Base-by-base conservation (phyloP, 2,329 filamentous ascomycete species). In the Diaporthe sp. region DNA sequence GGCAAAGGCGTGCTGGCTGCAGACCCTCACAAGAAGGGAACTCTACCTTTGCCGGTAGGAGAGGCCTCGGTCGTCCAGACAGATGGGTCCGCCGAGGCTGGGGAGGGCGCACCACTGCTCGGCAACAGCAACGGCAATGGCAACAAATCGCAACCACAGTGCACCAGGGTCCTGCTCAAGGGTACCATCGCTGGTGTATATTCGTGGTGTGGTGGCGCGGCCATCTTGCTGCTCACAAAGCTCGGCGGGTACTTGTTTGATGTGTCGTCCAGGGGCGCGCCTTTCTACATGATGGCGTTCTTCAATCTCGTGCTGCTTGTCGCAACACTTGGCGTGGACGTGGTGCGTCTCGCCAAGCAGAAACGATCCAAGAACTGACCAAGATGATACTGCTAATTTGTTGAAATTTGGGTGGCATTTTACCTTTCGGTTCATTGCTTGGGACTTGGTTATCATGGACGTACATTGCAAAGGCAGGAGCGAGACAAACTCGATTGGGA, bases 101-200 rank as follows among this genome's bases (percentile, higher is more conserved):
- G 57, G 17, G 80, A 82, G 71, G 79, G 82, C 80, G 84, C 85
- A 39, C 85, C 87, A 22, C 80, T 88, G 67, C 81, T 89, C 22
- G 17, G 49, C 49, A 53, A 55, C 22, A 34, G 47, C 65, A 80
- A 82, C 49, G 77, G 73, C 74, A 17, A 76, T 55, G 20, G 78
- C 51, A 39, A 63, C 39, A 72, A 63, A 58, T 20, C 60, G 22
- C 60, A 61, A 22, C 57, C 78, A 75, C 75, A 77, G 4, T 81
- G 85, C 22, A 89, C 89, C 12, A 85, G 90, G 20, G 88, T 91
- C 51, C 85, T 88, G 42, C 90, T 98, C 72, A 98, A 98, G 85
- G 97, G 97, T 17, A 96, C 95, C 20, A 97, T 99, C 79, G 96
- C 97, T 0, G 97, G 97, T 2, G 93, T 98, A 1, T 99, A 99